Conservation (phyloP, 2,329 filamentous ascomycete genomes). For the Trichophyton simii region DNA sequence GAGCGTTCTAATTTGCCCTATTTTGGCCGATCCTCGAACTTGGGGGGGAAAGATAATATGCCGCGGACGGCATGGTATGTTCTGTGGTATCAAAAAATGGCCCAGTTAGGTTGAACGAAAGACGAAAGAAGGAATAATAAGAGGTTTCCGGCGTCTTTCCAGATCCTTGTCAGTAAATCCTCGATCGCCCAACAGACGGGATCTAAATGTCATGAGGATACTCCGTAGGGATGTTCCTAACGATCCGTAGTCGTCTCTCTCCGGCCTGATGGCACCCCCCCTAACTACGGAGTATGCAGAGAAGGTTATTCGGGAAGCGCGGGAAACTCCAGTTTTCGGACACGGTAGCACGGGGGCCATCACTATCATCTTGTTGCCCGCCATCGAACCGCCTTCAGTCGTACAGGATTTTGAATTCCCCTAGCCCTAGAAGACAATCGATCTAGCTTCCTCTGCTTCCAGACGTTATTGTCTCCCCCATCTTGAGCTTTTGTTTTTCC, state of each 20-base stretch:
- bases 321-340: background rate
- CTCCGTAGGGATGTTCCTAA: background rate
- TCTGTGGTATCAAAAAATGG: too few relatives aligned
- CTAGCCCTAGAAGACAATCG: background rate
- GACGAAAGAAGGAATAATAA: too few relatives aligned
- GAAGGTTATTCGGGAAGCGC: background rate
- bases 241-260: background rate
- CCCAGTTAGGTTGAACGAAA: too few relatives aligned
- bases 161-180: too few relatives aligned
- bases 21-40: background rate
- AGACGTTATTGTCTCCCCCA: too few relatives aligned
- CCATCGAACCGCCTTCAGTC: background rate
- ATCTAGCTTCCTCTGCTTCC: background rate
- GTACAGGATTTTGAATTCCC: background rate
- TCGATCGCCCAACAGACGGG: background rate
- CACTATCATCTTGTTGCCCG: background rate
- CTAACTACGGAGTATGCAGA: background rate
- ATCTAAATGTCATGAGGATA: background rate
- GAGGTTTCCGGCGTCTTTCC: too few relatives aligned
- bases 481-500: too few relatives aligned
- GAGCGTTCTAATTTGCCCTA: background rate
- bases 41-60: background rate
- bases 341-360: background rate
- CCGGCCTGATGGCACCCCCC: background rate
- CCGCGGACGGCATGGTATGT: background rate